Evolutionary conservation across 169 alveolate species (phyloP), one percentile per base, ranked within the genome.

Genomic region (Plasmodium inui): DNA sequence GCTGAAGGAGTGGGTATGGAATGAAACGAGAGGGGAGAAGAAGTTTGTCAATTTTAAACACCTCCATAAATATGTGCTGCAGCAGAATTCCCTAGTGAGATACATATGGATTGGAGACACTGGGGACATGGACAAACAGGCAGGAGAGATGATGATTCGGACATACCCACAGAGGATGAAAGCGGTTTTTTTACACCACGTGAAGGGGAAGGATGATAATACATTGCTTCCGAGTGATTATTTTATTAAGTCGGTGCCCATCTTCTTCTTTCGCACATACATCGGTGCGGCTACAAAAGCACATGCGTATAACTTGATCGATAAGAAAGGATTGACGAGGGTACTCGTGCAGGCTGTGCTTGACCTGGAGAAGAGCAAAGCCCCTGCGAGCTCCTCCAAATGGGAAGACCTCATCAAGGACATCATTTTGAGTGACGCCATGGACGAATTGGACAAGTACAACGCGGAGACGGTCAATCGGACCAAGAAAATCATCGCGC

Each of bases 51-150:
- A 97, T 89, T 97, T 97, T 80, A 93, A 95, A n/a, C 96, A 96
- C 32, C 92, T 97, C 7, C 97, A 94, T 72, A 92, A 96, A 55
- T 95, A 92, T 46, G 97, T 96, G 8, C 67, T 96, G 12, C 95
- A 92, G 46, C 96, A 96, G 28, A 95, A 94, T 92, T 55, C 95
- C 0, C 81, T 92, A 30, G 97, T 96, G 6, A 73, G 98, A 70
- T 97, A 92, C 86, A 95, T 97, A 41, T 97, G 98, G 98, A 96
- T 97, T 8, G 98, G 98, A 2, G 98, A 97, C 89, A 97, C 98
- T 3, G 98, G 98, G 0, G 98, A 97, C 88, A 96, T 92, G 97
- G 98, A 97, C 34, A 93, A 94, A 2, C 97, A 97, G 88, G 98
- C 98, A 0, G 98, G 98, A 1, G 98, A 97, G 78, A 82, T 96